Base-by-base conservation (phyloP, 1,139 yeast genomes). In the Nakaseomyces bracarensis region DNA sequence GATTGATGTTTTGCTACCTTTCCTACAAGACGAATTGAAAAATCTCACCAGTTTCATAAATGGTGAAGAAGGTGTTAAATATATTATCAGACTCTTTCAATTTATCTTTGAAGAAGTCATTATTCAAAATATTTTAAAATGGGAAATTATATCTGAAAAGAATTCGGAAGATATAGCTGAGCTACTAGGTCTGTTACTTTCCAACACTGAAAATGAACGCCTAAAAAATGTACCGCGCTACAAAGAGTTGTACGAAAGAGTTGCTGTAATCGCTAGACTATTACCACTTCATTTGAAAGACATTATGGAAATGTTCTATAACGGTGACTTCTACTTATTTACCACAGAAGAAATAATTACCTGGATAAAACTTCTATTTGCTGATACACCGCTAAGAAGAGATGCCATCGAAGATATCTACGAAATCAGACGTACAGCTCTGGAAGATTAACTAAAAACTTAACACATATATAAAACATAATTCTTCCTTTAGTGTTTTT, bases 251-350 rank as follows among this genome's bases (percentile, higher is more conserved):
- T 50, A 61, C 9, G 61, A 55, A 37, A 60, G 54, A 39, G 49
- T 60, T 21, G 45, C 46, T 11, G 47, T 53, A 14, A 47, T 55
- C 9, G 53, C 62, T 13, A 51, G 43, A 33, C 43, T 82, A 34
- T 57, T 82, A 41, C 70, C 69, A 26, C 68, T 69, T 42, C 82
- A 79, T 52, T 65, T 87, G 58, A 77, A 71, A 27, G 82, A 78
- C 35, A 86, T 87, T 39, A 72, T 81, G 71, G 82, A 75, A 23
- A 59, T 76, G 54, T 82, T 81, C 53, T 81, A 80, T 54, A 77
- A 77, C 47, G 93, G 89, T 13, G 82, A 79, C 43, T 75, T 85
- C 46, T 83, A 71, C 48, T 87, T 86, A 52, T 72, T 84, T 46
- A 66, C 74, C 7, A 77, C 93, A 0, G 66, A 69, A 2, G 96